A percentile compares a stretch with the other conserved stretches of the same genome.
Conservation (phyloP, 1,284 basidiomycete species). For the Tremellales sp. region DNA sequence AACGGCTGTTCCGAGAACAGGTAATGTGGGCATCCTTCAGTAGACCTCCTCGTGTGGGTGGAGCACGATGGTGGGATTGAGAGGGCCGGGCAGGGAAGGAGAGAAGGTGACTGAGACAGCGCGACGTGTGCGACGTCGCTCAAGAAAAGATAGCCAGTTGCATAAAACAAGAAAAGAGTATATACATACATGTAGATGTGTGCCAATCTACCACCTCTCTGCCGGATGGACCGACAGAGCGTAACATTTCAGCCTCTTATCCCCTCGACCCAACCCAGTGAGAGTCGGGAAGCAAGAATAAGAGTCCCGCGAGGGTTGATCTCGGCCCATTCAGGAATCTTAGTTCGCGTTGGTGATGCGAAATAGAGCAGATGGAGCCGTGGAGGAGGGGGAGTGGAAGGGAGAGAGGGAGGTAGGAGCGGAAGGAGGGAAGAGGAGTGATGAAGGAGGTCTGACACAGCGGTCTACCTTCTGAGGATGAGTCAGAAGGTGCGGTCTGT, state of each 20-base stretch:
- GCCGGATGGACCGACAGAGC: no score
- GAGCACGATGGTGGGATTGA: slow-evolving; percentile 9
- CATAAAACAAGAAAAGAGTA: background rate
- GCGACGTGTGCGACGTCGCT: no score
- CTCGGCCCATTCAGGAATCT: slow-evolving; percentile 47
- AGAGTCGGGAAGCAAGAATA: slow-evolving; percentile 5
- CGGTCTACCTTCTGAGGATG: no score
- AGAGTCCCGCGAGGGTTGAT: slow-evolving; percentile 12
- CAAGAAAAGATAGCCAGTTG: background rate
- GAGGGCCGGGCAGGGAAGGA: slow-evolving; percentile 9
- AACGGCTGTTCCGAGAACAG: no score
- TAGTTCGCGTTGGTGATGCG: slow-evolving; percentile 26
- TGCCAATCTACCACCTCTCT: background rate
- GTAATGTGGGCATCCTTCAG: slow-evolving; percentile 11
- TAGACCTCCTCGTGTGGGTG: slow-evolving; percentile 14
- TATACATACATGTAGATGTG: background rate
- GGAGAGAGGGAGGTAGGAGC: background rate
- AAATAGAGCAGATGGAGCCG: slow-evolving; percentile 44
- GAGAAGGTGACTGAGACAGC: background rate
- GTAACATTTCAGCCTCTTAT: background rate
- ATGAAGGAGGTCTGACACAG: no score
- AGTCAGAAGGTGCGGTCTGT: background rate
- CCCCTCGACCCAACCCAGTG: slow-evolving; percentile 5
- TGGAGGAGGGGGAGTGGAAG: slow-evolving; percentile 3
- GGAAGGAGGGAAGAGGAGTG: background rate